Conservation (phyloP, 768 basidiomycete species). For the Boletus sp. region DNA sequence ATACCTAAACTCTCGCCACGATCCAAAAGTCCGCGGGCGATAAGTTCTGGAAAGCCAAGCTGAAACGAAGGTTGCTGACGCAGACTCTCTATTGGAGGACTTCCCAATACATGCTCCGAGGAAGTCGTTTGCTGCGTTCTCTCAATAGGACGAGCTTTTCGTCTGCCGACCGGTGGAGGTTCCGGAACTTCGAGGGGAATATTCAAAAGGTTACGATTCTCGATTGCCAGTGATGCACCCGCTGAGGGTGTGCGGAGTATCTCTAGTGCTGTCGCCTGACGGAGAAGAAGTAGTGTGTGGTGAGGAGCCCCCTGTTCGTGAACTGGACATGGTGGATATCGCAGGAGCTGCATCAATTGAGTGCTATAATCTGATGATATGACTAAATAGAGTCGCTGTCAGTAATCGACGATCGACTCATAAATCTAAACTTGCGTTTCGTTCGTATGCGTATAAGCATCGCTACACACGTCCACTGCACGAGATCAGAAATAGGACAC, state of each 20-base stretch:
- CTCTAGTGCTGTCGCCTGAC: conserved; percentile 80
- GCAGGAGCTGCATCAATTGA: conserved; percentile 80
- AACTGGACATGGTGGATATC: conserved; percentile 62
- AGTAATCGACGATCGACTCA: conserved; percentile 3
- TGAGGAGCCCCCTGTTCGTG: conserved; percentile 42
- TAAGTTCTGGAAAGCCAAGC: conserved; percentile 65
- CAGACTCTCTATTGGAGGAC: conserved; percentile 28
- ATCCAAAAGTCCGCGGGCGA: conserved; percentile 72
- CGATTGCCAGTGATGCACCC: conserved; percentile 75
- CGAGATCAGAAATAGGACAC: conserved; percentile 68
- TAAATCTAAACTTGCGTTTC: conserved; percentile 55
- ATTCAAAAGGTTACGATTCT: conserved; percentile 77
- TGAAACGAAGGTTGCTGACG: conserved; percentile 44
- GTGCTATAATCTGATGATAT: conserved; percentile 84
- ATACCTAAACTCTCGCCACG: conserved; percentile 79
- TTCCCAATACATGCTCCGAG: conserved; percentile 19
- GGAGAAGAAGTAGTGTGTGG: conserved; percentile 69
- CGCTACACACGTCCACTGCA: conserved; percentile 86
- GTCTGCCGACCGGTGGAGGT: conserved; percentile 37
- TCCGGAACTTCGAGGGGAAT: conserved; percentile 68
- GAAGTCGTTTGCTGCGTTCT: conserved; percentile 29
- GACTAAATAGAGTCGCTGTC: conserved; percentile 46
- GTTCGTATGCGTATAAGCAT: conserved; percentile 96
- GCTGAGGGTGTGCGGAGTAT: conserved; percentile 71
- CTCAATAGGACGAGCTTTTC: conserved; percentile 35